phyloP scores from a whole-genome alignment of 768 basidiomycete genomes.

The Naematelia aurantialba region DNA sequence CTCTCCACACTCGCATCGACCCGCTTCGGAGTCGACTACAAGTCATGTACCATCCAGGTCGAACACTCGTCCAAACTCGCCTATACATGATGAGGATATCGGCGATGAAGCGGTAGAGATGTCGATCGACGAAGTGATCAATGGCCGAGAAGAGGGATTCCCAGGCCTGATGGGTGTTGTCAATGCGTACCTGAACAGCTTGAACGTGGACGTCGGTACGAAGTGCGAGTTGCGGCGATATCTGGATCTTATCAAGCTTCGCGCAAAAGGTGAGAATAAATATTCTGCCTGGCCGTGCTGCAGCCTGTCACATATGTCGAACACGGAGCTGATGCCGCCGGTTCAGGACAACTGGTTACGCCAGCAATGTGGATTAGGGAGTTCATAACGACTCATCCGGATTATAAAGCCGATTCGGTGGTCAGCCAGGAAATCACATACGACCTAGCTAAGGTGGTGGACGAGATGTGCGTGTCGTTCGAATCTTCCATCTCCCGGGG shows the following conservation, averaged over 20 bases:
- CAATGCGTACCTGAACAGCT: slow-evolving; percentile 75
- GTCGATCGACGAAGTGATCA: slow-evolving; percentile 86
- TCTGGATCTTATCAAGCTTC: slow-evolving; percentile 68
- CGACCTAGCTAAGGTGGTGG: slow-evolving; percentile 81
- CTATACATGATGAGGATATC: slow-evolving; percentile 25
- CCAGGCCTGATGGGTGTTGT: slow-evolving; percentile 79
- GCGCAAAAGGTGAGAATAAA: slow-evolving; percentile 90
- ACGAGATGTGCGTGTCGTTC: slow-evolving; percentile 66
- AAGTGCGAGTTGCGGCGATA: slow-evolving; percentile 68
- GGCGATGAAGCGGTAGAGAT: slow-evolving; percentile 83
- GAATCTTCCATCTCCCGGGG: background rate
- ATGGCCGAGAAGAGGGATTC: slow-evolving; percentile 74
- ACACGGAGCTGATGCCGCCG: background rate
- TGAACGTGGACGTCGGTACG: slow-evolving; percentile 67
- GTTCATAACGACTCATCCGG: slow-evolving; percentile 84
- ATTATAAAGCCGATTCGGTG: slow-evolving; percentile 89
- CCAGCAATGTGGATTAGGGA: slow-evolving; percentile 89
- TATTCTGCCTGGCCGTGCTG: too few relatives aligned
- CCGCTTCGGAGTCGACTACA: slow-evolving; percentile 3
- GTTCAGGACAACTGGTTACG: slow-evolving; percentile 70
- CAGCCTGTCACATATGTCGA: background rate
- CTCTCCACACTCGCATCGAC: slow-evolving; percentile 22
- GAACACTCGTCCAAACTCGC: slow-evolving; percentile 12
- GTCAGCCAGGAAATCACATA: slow-evolving; percentile 89
- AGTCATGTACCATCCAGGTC: background rate